Evolutionary conservation across 2,329 filamentous ascomycete species (phyloP).

Genomic region (Cercospora brassicicola): DNA sequence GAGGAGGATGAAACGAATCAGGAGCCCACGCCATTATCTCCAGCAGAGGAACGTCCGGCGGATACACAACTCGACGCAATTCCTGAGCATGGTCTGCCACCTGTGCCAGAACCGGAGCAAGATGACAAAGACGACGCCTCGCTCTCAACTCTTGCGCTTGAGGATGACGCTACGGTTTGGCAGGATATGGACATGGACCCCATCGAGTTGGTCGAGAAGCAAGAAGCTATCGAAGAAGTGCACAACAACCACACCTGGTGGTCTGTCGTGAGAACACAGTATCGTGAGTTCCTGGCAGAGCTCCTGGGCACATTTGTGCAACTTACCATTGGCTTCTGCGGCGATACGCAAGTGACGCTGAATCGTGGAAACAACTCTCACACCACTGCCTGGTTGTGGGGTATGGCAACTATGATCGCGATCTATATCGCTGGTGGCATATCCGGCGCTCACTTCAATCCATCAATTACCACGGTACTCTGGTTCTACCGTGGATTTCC

Average conservation of each 20-base stretch:
- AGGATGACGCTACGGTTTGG: slow-evolving; percentile 41
- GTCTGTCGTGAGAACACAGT: slow-evolving; percentile 52
- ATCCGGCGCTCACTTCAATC: slow-evolving; percentile 53
- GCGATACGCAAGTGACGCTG: slow-evolving; percentile 49
- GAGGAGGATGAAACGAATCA: not conserved
- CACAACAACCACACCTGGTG: slow-evolving; percentile 50
- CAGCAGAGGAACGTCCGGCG: not conserved
- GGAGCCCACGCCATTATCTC: not conserved
- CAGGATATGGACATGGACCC: slow-evolving; percentile 50
- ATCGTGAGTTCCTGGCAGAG: slow-evolving; percentile 57
- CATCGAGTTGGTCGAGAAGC: slow-evolving; percentile 41
- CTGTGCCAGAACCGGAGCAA: not conserved
- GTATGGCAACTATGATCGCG: slow-evolving; percentile 55
- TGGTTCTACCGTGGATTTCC: slow-evolving; percentile 55
- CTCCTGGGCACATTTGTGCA: slow-evolving; percentile 48
- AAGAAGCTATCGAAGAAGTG: slow-evolving; percentile 46
- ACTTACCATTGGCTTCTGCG: slow-evolving; percentile 50
- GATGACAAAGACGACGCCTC: slow-evolving; percentile 23
- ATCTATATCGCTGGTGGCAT: slow-evolving; percentile 48
- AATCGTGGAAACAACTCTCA: slow-evolving; percentile 42
- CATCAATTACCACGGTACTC: slow-evolving; percentile 46
- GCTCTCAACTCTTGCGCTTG: slow-evolving; percentile 36
- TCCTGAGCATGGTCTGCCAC: slow-evolving; percentile 19
- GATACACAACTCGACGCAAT: slow-evolving; percentile 15
- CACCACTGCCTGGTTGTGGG: slow-evolving; percentile 50